These are phyloP conservation scores for Lasiosphaeriaceae sp. DNA, from an alignment of 495 filamentous ascomycete genomes.

Conservation along the genomic window DNA sequence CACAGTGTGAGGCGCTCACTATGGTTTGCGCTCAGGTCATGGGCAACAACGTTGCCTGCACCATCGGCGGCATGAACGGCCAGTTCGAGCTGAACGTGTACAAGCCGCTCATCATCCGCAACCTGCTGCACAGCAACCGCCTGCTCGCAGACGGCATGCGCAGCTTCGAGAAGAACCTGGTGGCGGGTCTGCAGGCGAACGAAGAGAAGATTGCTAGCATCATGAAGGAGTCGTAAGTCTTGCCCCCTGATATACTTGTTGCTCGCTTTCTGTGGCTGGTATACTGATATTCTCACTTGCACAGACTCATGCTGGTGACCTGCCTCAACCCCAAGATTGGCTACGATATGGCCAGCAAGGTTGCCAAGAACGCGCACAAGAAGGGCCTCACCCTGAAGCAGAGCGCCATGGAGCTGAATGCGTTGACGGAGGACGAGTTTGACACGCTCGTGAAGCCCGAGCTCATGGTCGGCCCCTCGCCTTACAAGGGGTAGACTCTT, in stretches of 20 bases:
- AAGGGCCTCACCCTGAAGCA: slow-evolving; percentile 91
- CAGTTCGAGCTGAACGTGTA: slow-evolving; percentile 99
- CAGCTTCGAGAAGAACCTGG: slow-evolving; percentile 90
- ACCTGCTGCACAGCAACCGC: slow-evolving; percentile 84
- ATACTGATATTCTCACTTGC: slow-evolving; percentile 5
- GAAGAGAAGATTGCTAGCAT: slow-evolving; percentile 83
- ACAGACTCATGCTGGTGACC: slow-evolving; percentile 93
- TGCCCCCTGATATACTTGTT: neutral
- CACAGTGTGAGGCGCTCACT: slow-evolving; percentile 94
- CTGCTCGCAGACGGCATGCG: slow-evolving; percentile 88
- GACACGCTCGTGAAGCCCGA: slow-evolving; percentile 89
- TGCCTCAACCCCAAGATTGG: slow-evolving; percentile 98
- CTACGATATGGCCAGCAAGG: slow-evolving; percentile 97
- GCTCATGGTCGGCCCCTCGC: slow-evolving; percentile 87
- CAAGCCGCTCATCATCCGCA: slow-evolving; percentile 94
- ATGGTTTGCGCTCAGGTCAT: slow-evolving; percentile 98
- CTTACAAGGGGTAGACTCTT: slow-evolving; percentile 38
- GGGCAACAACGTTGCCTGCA: slow-evolving; percentile 90
- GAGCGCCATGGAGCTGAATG: slow-evolving; percentile 90
- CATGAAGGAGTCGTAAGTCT: slow-evolving; percentile 72
- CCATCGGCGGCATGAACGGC: slow-evolving; percentile 91
- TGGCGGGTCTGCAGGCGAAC: slow-evolving; percentile 85
- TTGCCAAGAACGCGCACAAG: slow-evolving; percentile 99
- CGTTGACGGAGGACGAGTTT: slow-evolving; percentile 86
- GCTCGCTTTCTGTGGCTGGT: neutral